A percentile compares a stretch with the other conserved stretches of the same genome.
phyloP scores from a whole-genome alignment of 805 yeast species.

The Dipodascopsis tothii region DNA sequence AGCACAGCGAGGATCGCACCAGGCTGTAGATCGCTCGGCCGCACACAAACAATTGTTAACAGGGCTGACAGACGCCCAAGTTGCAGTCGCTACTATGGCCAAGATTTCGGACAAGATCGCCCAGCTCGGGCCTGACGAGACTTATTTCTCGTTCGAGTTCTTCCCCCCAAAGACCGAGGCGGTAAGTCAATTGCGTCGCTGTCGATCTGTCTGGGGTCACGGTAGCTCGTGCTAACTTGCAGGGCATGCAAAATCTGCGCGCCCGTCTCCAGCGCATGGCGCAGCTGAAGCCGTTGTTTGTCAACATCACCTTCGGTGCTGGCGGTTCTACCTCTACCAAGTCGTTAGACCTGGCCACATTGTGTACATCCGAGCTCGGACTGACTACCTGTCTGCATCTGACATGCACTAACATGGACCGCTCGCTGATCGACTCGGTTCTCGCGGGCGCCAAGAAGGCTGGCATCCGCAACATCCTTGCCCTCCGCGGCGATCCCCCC shows the following conservation, averaged over 20 bases:
- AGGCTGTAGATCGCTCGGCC: too few species aligned
- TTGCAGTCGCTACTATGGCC: constrained; percentile 9
- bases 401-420: constrained; percentile 91
- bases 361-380: constrained; percentile 66
- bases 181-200: constrained; percentile 27
- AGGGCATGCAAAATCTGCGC: constrained; percentile 73
- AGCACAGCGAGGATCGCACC: too few species aligned
- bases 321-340: constrained; percentile 90
- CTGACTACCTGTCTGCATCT: constrained; percentile 90
- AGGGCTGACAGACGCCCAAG: not conserved
- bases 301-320: constrained; percentile 97
- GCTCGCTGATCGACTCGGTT: constrained; percentile 68
- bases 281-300: constrained; percentile 77
- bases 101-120: constrained; percentile 42
- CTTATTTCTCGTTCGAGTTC: constrained; percentile 81
- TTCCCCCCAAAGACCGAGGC: constrained; percentile 94
- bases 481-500: constrained; percentile 94
- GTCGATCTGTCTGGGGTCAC: not conserved
- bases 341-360: constrained; percentile 72
- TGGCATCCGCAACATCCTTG: constrained; percentile 86
- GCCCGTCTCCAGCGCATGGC: constrained; percentile 87
- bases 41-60: not conserved
- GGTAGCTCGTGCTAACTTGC: constrained; percentile 5
- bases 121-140: constrained; percentile 43
- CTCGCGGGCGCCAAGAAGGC: constrained; percentile 56